Conservation (phyloP, 352 stramenopile species). For the Globisporangium iwayamae region DNA sequence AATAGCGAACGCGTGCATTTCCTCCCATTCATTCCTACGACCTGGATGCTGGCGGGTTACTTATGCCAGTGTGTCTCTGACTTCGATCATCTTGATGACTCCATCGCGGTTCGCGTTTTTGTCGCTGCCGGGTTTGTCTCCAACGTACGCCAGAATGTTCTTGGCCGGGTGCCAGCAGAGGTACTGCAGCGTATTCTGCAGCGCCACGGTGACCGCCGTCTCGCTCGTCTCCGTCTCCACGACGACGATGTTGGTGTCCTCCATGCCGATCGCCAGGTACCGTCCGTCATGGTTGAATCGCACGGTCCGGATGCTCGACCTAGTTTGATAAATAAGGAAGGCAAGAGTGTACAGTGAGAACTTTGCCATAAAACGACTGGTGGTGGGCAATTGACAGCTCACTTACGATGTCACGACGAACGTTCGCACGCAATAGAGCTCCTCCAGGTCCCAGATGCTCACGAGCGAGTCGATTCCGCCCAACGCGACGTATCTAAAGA, state of each 20-base stretch:
- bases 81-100: constrained; percentile 82
- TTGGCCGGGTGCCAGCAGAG: constrained; percentile 81
- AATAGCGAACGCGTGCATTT: neutral
- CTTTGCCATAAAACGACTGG: neutral
- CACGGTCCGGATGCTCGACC: constrained; percentile 75
- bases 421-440: constrained; percentile 83
- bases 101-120: constrained; percentile 81
- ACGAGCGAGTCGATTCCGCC: constrained; percentile 83
- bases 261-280: constrained; percentile 74
- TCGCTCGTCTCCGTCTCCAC: constrained; percentile 63
- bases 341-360: neutral
- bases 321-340: constrained; percentile 9
- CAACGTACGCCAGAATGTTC: constrained; percentile 80
- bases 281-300: constrained; percentile 73
- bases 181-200: constrained; percentile 73
- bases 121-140: constrained; percentile 70
- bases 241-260: constrained; percentile 69
- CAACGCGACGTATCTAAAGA: constrained; percentile 57
- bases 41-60: constrained; percentile 2
- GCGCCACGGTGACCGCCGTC: constrained; percentile 49
- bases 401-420: constrained; percentile 79
- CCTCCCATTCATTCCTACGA: constrained; percentile 3
- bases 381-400: neutral
- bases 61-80: constrained; percentile 36
- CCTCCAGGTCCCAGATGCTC: constrained; percentile 82